Conservation (phyloP, 2,329 filamentous ascomycete genomes). For the Talaromyces amestolkiae region DNA sequence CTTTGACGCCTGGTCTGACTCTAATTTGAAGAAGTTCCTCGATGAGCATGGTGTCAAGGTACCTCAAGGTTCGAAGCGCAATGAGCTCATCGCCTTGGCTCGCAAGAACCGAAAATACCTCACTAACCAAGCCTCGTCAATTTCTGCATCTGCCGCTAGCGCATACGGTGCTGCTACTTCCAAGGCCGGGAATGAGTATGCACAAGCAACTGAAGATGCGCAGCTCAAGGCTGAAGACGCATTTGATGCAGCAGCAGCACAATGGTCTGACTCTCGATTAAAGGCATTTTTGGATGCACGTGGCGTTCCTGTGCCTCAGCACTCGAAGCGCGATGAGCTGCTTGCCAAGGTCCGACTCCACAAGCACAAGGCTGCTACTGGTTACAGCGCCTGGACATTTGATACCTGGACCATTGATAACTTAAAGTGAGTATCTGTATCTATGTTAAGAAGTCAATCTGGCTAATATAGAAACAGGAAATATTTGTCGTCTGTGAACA, state of each 20-base stretch:
- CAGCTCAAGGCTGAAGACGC: constrained; percentile 62
- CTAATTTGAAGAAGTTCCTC: constrained; percentile 83
- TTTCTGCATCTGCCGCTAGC: constrained; percentile 41
- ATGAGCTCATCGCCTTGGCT: constrained; percentile 84
- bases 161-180: constrained; percentile 69
- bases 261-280: constrained; percentile 73
- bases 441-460: constrained; percentile 25
- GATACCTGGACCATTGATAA: constrained; percentile 73
- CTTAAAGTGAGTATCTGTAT: constrained; percentile 52
- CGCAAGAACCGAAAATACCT: constrained; percentile 77
- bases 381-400: constrained; percentile 73
- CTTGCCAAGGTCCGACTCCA: constrained; percentile 71
- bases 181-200: constrained; percentile 71
- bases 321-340: constrained; percentile 68
- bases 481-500: constrained; percentile 49
- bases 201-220: constrained; percentile 70
- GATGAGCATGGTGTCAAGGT: constrained; percentile 89
- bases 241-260: constrained; percentile 61
- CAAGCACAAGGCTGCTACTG: constrained; percentile 65
- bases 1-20: constrained; percentile 87
- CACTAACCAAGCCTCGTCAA: constrained; percentile 50
- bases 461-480: constrained; percentile 48
- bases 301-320: constrained; percentile 71
- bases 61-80: constrained; percentile 85
- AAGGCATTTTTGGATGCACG: constrained; percentile 77